A percentile compares a stretch with the other conserved stretches of the same genome.
Evolutionary conservation across 805 yeast species (phyloP).

Genomic region (Cyberlindnera japonica): DNA sequence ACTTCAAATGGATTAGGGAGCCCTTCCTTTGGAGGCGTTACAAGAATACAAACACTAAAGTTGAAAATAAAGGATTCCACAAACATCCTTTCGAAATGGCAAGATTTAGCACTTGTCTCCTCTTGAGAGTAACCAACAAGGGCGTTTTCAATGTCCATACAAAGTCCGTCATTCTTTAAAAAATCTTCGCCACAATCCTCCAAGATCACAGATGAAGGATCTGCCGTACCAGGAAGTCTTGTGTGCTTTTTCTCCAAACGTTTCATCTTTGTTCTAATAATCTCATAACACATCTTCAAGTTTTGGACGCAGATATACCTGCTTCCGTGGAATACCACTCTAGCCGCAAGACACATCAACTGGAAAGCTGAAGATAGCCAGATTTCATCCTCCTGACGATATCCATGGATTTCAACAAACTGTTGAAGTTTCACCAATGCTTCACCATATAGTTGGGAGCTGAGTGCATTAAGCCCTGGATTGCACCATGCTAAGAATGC

Average conservation of each 20-base stretch:
- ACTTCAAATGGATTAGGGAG: conserved; percentile 42
- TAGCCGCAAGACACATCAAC: conserved; percentile 37
- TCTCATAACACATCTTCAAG: conserved; percentile 34
- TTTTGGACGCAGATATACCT: conserved; percentile 20
- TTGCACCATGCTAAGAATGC: conserved; percentile 34
- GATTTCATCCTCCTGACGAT: conserved; percentile 23
- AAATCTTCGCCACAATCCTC: neutral
- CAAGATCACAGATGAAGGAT: neutral
- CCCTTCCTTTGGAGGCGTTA: conserved; percentile 31
- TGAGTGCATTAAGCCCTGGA: conserved; percentile 24
- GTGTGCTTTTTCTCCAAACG: conserved; percentile 1
- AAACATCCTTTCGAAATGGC: conserved; percentile 32
- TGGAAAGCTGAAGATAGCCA: conserved; percentile 41
- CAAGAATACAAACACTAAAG: conserved; percentile 37
- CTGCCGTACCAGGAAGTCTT: neutral
- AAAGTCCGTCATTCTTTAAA: neutral
- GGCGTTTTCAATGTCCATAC: neutral
- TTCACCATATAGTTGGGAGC: conserved; percentile 25
- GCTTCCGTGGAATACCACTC: conserved; percentile 27
- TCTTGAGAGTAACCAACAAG: conserved; percentile 4
- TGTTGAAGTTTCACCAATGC: conserved; percentile 21
- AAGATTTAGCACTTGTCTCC: neutral
- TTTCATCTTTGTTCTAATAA: conserved; percentile 30
- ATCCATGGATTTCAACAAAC: conserved; percentile 1
- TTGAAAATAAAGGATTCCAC: conserved; percentile 43